Base-by-base conservation (phyloP, 1,284 basidiomycete species). In the Chondrostereum purpureum region DNA sequence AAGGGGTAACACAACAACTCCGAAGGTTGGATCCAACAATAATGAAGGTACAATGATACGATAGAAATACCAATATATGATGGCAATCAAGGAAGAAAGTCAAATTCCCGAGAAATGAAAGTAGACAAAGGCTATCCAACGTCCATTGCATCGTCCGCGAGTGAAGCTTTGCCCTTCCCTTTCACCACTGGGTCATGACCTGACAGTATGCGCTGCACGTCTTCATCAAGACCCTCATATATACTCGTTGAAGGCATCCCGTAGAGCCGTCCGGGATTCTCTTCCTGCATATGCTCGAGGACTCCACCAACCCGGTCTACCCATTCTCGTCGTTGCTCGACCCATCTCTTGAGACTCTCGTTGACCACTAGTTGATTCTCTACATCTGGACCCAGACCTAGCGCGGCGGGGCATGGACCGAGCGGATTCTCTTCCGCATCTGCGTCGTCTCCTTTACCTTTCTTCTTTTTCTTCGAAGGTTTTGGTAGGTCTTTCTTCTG, bases 401-500 rank as follows among this genome's bases (percentile, higher is more conserved):
- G 66, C 1, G 83, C 78, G 2, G 83, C 79, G 4, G 83, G 81
- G 53, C 76, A 78, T 3, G 73, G 74, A 33, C 72, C 71, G 19
- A 69, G 61, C 14, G 61, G 55, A 19, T 60, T 18, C 5, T 23
- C 37, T 16, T 17, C 44, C 2, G 36, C 48, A 4, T 52, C 34
- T 2, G 51, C 31, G 22, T 45, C 37, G 20, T 27, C 37, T 20
- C 51, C 49, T 27, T 66, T 65, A 3, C 64, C 58, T 58, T 77
- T 78, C 63, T 79, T 86, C 68, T 83, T 85, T 71, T 85, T 87
- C 70, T 80, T 82, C 50, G 59, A 65, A 17, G 70, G 60, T 58
- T 86, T 85, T 4, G 82, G 80, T 2, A 63, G 72, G 46, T 84
- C 80, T 59, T 84, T 83, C 70, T 82, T 84, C 69, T 86, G 83